A percentile compares a stretch with the other conserved stretches of the same genome.
These are phyloP conservation scores for Hypoxylon sp. DNA, from an alignment of 2,329 filamentous ascomycete species.

Conservation along the genomic window DNA sequence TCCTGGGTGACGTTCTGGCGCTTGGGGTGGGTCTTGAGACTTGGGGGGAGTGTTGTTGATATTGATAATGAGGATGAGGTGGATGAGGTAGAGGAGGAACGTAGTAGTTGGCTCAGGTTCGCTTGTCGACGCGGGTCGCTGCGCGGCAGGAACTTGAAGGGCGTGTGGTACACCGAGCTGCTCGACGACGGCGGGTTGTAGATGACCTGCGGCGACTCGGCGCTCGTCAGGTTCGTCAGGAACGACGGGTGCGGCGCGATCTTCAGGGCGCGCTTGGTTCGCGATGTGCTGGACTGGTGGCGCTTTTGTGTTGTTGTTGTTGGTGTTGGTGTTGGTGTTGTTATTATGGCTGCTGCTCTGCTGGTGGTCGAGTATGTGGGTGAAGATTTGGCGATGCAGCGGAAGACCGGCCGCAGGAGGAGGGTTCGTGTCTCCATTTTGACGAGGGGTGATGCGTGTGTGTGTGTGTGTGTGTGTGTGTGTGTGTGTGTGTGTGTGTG, in stretches of 20 bases:
- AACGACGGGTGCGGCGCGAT: slow-evolving; percentile 70
- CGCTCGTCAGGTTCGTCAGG: slow-evolving; percentile 43
- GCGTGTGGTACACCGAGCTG: slow-evolving; percentile 69
- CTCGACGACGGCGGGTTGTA: slow-evolving; percentile 66
- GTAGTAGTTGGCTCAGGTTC: slow-evolving; percentile 57
- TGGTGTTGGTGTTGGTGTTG: slow-evolving; percentile 35
- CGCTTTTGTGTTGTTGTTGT: slow-evolving; percentile 47
- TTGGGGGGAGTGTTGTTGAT: slow-evolving; percentile 14
- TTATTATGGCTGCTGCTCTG: slow-evolving; percentile 27
- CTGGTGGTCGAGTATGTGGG: slow-evolving; percentile 14
- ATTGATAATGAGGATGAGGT: slow-evolving; percentile 23
- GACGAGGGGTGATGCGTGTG: too few species aligned
- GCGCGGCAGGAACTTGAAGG: slow-evolving; percentile 70
- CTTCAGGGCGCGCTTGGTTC: slow-evolving; percentile 66
- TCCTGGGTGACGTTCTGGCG: slow-evolving; percentile 62
- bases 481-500: too few species aligned
- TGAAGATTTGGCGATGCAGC: slow-evolving; percentile 19
- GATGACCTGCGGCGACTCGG: slow-evolving; percentile 55
- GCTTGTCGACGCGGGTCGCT: slow-evolving; percentile 62
- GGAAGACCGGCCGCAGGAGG: slow-evolving; percentile 38
- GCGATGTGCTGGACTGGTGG: slow-evolving; percentile 60
- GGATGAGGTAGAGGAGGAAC: slow-evolving; percentile 42
- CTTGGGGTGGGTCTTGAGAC: slow-evolving; percentile 21
- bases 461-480: not conserved
- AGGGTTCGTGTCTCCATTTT: slow-evolving; percentile 43